Percentiles rank a stretch among this genome's conserved stretches.
Conservation (phyloP, 805 yeast species). For the Jamesozyma hellenica region DNA sequence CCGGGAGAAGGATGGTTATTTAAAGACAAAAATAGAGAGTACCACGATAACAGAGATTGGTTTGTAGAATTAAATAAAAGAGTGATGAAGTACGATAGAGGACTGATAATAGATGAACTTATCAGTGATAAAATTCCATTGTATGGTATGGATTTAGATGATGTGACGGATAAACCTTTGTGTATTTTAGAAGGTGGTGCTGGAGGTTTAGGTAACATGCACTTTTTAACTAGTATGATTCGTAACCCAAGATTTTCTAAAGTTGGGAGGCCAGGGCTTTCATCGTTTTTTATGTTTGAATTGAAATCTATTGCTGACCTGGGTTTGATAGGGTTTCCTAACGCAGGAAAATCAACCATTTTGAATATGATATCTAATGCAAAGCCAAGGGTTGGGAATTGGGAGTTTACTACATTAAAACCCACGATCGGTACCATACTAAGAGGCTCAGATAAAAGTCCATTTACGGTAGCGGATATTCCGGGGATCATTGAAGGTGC, state of each 20-base stretch:
- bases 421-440: conserved; percentile 87
- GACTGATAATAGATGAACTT: conserved; percentile 47
- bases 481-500: conserved; percentile 95
- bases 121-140: conserved; percentile 63
- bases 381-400: conserved; percentile 83
- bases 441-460: conserved; percentile 45
- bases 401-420: conserved; percentile 91
- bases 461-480: conserved; percentile 91
- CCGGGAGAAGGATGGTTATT: conserved; percentile 87
- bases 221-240: conserved; percentile 71
- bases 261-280: conserved; percentile 61
- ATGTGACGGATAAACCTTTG: conserved; percentile 55
- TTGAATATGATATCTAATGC: conserved; percentile 82
- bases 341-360: conserved; percentile 91
- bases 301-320: conserved; percentile 82
- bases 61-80: conserved; percentile 54
- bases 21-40: conserved; percentile 65
- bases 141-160: conserved; percentile 64
- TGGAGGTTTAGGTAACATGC: conserved; percentile 97
- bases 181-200: conserved; percentile 72
- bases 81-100: conserved; percentile 56
- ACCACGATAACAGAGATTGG: conserved; percentile 54
- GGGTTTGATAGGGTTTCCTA: conserved; percentile 91
- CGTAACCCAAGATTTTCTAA: conserved; percentile 88
- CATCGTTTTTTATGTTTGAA: conserved; percentile 65